Evolutionary conservation across 352 stramenopile genomes (phyloP).

Genomic region (Globisporangium orthogonon): DNA sequence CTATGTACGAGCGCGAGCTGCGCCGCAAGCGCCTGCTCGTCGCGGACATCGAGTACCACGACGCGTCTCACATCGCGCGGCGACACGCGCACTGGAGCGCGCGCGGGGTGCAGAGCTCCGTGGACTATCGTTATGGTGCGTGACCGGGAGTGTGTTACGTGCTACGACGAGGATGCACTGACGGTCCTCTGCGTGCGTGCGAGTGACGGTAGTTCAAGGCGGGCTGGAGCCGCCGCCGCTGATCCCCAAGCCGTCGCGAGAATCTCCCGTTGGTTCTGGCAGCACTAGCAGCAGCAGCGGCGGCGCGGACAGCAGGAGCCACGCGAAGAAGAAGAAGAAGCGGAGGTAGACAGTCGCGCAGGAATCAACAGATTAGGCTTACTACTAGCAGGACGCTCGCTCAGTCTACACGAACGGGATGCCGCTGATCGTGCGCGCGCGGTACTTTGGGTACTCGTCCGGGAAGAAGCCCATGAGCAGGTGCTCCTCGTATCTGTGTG

Average conservation of each 20-base stretch:
- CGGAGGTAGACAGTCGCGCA: neutral
- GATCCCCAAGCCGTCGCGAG: conserved; percentile 12
- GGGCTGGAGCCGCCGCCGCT: conserved; percentile 28
- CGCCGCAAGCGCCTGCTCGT: conserved; percentile 52
- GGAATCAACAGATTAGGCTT: neutral
- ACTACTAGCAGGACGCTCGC: neutral
- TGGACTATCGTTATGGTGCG: conserved; percentile 47
- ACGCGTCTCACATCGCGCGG: conserved; percentile 25
- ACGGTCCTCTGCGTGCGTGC: neutral
- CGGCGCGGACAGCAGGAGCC: conserved; percentile 10
- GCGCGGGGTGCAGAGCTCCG: conserved; percentile 25
- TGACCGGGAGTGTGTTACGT: conserved; percentile 3
- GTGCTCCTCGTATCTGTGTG: conserved; percentile 87
- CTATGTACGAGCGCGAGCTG: conserved; percentile 62
- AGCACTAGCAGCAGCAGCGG: neutral
- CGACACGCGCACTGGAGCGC: conserved; percentile 43
- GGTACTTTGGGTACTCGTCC: conserved; percentile 90
- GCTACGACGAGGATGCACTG: too few relatives aligned
- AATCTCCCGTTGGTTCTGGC: neutral
- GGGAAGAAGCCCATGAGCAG: conserved; percentile 89
- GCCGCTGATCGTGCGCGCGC: conserved; percentile 80
- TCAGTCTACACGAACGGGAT: conserved; percentile 86
- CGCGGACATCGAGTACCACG: conserved; percentile 43
- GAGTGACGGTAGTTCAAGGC: conserved; percentile 23
- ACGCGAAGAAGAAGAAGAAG: conserved; percentile 45